Conservation (phyloP, 129 eudicot species). For the Chrysanthemum seticuspe region DNA sequence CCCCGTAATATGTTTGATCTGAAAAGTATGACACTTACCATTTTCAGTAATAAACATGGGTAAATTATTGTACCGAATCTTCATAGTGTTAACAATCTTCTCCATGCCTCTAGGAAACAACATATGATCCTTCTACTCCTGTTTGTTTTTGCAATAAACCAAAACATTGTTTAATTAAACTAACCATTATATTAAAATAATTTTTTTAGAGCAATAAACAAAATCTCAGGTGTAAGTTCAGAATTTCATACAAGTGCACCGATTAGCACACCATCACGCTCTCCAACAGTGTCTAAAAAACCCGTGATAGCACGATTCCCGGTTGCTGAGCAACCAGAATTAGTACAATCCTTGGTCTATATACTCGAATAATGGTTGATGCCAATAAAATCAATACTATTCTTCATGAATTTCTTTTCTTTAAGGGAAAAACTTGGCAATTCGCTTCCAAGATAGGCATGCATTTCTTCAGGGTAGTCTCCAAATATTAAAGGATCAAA, state of each 20-base stretch:
- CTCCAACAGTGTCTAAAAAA: slow-evolving; percentile 27
- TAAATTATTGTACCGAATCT: slow-evolving; percentile 52
- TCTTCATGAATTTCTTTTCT: slow-evolving; percentile 43
- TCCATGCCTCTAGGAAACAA: slow-evolving; percentile 78
- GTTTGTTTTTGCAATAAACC: slow-evolving; percentile 36
- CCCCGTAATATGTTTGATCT: neutral
- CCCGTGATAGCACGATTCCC: slow-evolving; percentile 49
- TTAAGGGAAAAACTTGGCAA: slow-evolving; percentile 56
- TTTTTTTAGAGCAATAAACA: no score
- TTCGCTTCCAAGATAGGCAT: slow-evolving; percentile 35
- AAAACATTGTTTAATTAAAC: neutral
- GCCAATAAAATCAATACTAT: slow-evolving; percentile 66
- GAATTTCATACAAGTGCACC: slow-evolving; percentile 52
- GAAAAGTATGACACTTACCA: slow-evolving; percentile 39
- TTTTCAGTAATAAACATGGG: slow-evolving; percentile 73
- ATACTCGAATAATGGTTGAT: slow-evolving; percentile 63
- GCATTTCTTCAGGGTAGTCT: slow-evolving; percentile 71
- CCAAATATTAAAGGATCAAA: slow-evolving; percentile 70
- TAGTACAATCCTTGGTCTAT: slow-evolving; percentile 58
- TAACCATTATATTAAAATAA: no score
- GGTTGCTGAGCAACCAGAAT: slow-evolving; percentile 35
- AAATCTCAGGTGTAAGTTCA: neutral
- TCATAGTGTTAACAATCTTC: slow-evolving; percentile 43
- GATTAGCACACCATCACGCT: slow-evolving; percentile 61
- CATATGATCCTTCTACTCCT: slow-evolving; percentile 32